phyloP scores from a whole-genome alignment of 73 alveolate genomes.

The Paramecium pentaurelia region DNA sequence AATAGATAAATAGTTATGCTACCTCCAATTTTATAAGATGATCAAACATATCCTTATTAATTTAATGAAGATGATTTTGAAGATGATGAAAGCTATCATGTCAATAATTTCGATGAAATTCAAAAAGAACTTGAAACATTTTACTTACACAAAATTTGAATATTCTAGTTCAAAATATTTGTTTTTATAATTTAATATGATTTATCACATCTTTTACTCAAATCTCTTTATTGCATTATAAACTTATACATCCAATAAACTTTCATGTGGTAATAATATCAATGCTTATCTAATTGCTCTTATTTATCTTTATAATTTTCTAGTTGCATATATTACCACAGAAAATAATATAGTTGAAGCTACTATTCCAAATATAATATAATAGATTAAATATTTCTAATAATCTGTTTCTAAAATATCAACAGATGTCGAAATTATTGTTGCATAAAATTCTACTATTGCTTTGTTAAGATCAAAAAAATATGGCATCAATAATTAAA shows the following conservation, averaged over 20 bases:
- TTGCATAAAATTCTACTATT: neutral
- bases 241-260: neutral
- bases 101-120: neutral
- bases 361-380: neutral
- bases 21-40: neutral
- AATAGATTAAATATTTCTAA: neutral
- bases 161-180: constrained; percentile 1
- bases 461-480: neutral
- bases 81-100: neutral
- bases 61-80: neutral
- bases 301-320: neutral
- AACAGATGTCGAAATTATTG: neutral
- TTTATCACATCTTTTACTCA: neutral
- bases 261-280: neutral
- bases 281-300: neutral
- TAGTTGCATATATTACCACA: neutral
- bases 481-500: neutral
- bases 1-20: neutral
- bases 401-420: neutral
- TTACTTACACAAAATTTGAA: neutral
- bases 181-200: neutral
- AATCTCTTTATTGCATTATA: neutral
- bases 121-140: neutral
- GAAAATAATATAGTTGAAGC: neutral
- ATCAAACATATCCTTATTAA: neutral